Evolutionary conservation across 2,329 filamentous ascomycete genomes (phyloP).

Genomic region (Aspergillus alliaceus): DNA sequence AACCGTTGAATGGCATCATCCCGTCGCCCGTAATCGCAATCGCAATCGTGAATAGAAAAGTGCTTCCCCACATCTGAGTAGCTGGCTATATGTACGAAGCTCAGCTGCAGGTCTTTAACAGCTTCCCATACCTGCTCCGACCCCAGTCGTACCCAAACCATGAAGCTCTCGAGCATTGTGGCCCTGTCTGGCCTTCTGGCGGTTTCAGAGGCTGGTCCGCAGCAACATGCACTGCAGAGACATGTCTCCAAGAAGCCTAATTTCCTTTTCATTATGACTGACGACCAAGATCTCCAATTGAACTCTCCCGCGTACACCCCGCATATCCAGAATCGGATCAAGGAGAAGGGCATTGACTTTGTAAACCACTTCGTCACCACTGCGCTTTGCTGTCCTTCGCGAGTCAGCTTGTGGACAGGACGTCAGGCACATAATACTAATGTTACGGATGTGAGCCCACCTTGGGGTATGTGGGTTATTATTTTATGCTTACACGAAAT

Average conservation of each 20-base stretch:
- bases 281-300: conserved; percentile 66
- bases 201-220: conserved; percentile 11
- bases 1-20: conserved; percentile 11
- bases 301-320: conserved; percentile 64
- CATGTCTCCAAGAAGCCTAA: conserved; percentile 44
- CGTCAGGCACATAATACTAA: conserved; percentile 70
- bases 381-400: conserved; percentile 66
- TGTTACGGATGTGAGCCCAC: conserved; percentile 59
- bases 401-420: conserved; percentile 66
- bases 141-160: too few species aligned
- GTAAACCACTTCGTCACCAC: conserved; percentile 66
- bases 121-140: not conserved
- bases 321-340: conserved; percentile 55
- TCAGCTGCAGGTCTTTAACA: not conserved
- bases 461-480: conserved; percentile 45
- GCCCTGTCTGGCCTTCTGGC: conserved; percentile 16
- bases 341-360: conserved; percentile 60
- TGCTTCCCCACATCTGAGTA: not conserved
- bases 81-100: not conserved
- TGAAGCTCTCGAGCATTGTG: conserved; percentile 18
- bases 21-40: conserved; percentile 1
- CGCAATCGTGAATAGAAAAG: not conserved
- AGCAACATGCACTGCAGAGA: conserved; percentile 15
- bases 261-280: conserved; percentile 66
- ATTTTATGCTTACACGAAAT: not conserved